Evolutionary conservation across 1,139 yeast genomes (phyloP).

Genomic region (Pneumocystis oryctolagi): DNA sequence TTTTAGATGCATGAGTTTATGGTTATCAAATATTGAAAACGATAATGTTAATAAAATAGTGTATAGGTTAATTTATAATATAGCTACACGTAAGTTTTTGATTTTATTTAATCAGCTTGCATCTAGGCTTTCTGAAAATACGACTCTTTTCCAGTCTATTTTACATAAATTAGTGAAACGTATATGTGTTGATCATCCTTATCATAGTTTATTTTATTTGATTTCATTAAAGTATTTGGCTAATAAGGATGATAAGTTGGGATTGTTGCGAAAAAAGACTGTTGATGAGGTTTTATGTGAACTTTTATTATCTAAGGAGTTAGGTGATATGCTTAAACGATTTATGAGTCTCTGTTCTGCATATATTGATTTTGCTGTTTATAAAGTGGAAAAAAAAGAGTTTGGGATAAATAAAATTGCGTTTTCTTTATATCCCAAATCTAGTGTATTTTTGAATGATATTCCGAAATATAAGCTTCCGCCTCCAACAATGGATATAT

Average conservation of each 20-base stretch:
- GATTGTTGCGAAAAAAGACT: constrained; percentile 14
- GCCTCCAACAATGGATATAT: background rate
- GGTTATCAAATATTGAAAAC: constrained; percentile 51
- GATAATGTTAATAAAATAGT: constrained; percentile 25
- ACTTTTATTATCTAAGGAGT: background rate
- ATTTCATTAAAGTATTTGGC: constrained; percentile 24
- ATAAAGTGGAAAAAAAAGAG: background rate
- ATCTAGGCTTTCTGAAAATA: constrained; percentile 47
- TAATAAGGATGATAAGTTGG: constrained; percentile 9
- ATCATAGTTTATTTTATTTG: constrained; percentile 57
- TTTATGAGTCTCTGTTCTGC: background rate
- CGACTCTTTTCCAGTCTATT: constrained; percentile 38
- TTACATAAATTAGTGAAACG: constrained; percentile 37
- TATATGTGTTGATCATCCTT: constrained; percentile 53
- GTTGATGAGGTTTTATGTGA: constrained; percentile 13
- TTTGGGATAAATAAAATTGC: background rate
- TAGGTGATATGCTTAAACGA: background rate
- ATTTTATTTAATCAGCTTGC: constrained; percentile 77
- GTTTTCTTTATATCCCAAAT: background rate
- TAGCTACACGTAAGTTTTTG: constrained; percentile 50
- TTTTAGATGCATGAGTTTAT: constrained; percentile 70
- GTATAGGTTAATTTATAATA: constrained; percentile 23
- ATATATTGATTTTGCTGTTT: constrained; percentile 5
- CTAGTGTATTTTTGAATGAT: background rate
- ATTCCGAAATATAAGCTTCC: background rate